A percentile compares a stretch with the other conserved stretches of the same genome.
Evolutionary conservation across 2,329 filamentous ascomycete species (phyloP).

Genomic region (Biscogniauxia marginata): DNA sequence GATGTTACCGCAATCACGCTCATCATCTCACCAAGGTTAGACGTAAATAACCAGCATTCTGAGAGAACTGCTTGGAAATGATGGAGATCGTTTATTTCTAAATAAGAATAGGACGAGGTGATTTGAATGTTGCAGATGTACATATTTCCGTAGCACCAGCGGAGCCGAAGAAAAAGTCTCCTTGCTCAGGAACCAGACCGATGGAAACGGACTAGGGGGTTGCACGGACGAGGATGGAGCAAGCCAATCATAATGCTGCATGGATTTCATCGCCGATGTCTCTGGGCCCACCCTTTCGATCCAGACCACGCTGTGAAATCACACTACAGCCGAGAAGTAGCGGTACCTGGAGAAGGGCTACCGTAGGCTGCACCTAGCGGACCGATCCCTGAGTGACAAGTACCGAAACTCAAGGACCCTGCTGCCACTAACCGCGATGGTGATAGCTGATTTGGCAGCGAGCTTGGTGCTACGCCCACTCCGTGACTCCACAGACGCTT

Average conservation of each 20-base stretch:
- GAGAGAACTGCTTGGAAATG: too few relatives aligned
- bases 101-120: too few relatives aligned
- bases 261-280: background rate
- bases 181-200: background rate
- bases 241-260: background rate
- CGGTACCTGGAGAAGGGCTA: background rate
- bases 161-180: too few relatives aligned
- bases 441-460: too few relatives aligned
- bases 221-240: background rate
- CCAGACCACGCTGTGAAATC: background rate
- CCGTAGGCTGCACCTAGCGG: background rate
- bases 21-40: background rate
- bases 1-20: background rate
- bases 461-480: background rate
- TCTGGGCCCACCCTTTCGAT: background rate
- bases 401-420: background rate
- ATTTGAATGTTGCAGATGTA: too few relatives aligned
- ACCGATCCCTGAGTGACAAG: background rate
- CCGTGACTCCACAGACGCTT: background rate
- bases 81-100: too few relatives aligned
- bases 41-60: too few relatives aligned
- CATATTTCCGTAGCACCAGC: too few relatives aligned
- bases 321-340: background rate
- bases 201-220: background rate
- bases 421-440: background rate